Evolutionary conservation across 2,329 filamentous ascomycete genomes (phyloP).

Genomic region (Cladosporium sp.): DNA sequence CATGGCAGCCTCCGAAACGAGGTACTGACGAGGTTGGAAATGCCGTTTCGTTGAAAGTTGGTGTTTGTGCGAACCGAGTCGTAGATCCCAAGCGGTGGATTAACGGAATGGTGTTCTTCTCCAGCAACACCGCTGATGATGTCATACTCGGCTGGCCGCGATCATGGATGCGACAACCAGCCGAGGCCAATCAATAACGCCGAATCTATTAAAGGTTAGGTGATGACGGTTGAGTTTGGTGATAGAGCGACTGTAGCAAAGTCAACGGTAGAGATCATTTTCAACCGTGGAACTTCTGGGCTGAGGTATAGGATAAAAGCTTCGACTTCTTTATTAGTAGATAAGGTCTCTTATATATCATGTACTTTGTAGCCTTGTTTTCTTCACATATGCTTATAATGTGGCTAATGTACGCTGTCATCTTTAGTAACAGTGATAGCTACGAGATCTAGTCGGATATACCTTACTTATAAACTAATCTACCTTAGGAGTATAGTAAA

Average conservation of each 20-base stretch:
- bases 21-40: background rate
- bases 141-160: slow-evolving; percentile 2
- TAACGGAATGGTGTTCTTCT: slow-evolving; percentile 7
- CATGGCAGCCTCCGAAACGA: slow-evolving; percentile 2
- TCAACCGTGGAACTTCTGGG: slow-evolving; percentile 8
- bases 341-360: background rate
- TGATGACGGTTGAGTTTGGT: slow-evolving; percentile 12
- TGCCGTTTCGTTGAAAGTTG: background rate
- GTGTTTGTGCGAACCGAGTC: background rate
- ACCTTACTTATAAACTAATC: slow-evolving; percentile 9
- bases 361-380: slow-evolving; percentile 4
- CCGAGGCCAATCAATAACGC: background rate
- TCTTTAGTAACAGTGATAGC: slow-evolving; percentile 6
- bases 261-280: slow-evolving; percentile 5
- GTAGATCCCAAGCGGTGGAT: background rate
- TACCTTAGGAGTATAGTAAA: background rate
- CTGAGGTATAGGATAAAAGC: slow-evolving; percentile 8
- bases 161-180: slow-evolving; percentile 11
- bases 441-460: slow-evolving; percentile 10
- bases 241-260: slow-evolving; percentile 9
- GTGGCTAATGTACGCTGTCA: slow-evolving; percentile 1
- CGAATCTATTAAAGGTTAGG: background rate
- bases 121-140: background rate
- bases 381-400: slow-evolving; percentile 9
- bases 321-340: slow-evolving; percentile 6